Evolutionary conservation across 2,329 filamentous ascomycete species (phyloP).

Genomic region (Penicillium sumatraense): DNA sequence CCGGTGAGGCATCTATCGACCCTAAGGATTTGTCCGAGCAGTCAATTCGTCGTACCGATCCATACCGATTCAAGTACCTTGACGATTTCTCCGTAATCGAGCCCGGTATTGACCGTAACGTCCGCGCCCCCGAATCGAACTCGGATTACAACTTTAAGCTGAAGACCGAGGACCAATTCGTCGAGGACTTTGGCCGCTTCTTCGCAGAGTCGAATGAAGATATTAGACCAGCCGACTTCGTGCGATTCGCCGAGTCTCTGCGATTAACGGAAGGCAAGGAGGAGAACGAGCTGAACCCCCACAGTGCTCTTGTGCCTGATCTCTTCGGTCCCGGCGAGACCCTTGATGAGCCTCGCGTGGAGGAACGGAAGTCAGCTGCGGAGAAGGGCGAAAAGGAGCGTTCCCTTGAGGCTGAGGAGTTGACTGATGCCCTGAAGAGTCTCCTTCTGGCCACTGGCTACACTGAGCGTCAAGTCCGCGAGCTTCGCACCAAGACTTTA

Average conservation of each 20-base stretch:
- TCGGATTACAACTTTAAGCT: slow-evolving; percentile 63
- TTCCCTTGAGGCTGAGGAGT: slow-evolving; percentile 35
- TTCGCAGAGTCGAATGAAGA: slow-evolving; percentile 56
- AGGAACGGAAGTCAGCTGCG: slow-evolving; percentile 29
- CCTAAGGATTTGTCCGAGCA: slow-evolving; percentile 74
- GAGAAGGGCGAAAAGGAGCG: slow-evolving; percentile 35
- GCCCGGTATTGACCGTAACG: slow-evolving; percentile 75
- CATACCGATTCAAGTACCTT: slow-evolving; percentile 73
- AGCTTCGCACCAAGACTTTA: slow-evolving; percentile 71
- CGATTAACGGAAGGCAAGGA: slow-evolving; percentile 57
- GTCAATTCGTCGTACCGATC: slow-evolving; percentile 72
- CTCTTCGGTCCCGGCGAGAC: slow-evolving; percentile 52
- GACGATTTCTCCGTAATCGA: slow-evolving; percentile 81
- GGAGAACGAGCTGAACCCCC: slow-evolving; percentile 54
- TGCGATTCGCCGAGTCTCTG: slow-evolving; percentile 50
- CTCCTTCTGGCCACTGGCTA: slow-evolving; percentile 64
- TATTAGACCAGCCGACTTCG: slow-evolving; percentile 49
- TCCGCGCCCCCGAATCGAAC: slow-evolving; percentile 55
- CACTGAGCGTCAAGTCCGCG: slow-evolving; percentile 50
- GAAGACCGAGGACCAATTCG: slow-evolving; percentile 66
- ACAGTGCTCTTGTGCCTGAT: slow-evolving; percentile 56
- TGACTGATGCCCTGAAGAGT: slow-evolving; percentile 50
- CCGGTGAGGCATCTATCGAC: slow-evolving; percentile 77
- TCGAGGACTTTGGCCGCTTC: slow-evolving; percentile 59
- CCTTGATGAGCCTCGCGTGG: slow-evolving; percentile 33